phyloP scores from a whole-genome alignment of 2,329 filamentous ascomycete species.

The Phialophora tarda region DNA sequence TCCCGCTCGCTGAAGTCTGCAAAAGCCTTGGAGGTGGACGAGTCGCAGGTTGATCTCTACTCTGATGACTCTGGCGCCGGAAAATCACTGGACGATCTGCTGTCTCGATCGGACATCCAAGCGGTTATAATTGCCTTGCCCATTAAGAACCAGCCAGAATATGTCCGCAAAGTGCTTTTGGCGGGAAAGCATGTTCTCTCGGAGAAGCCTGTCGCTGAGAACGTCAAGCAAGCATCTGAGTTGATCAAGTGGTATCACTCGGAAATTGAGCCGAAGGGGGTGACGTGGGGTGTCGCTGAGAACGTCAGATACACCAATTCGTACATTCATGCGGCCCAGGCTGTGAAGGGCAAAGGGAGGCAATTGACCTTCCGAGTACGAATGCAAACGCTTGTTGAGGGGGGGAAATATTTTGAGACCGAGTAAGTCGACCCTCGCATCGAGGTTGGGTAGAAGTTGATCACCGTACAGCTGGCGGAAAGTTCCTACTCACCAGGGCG shows the following conservation, averaged over 20 bases:
- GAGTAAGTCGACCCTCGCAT: conserved; percentile 42
- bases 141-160: conserved; percentile 58
- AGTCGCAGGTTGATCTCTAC: conserved; percentile 57
- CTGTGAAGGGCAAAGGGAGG: conserved; percentile 55
- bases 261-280: conserved; percentile 48
- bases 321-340: conserved; percentile 53
- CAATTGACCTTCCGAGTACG: conserved; percentile 58
- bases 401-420: conserved; percentile 59
- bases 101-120: conserved; percentile 55
- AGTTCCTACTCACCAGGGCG: conserved; percentile 62
- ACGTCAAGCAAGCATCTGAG: conserved; percentile 57
- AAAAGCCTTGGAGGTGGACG: conserved; percentile 47
- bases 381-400: conserved; percentile 54
- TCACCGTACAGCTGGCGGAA: conserved; percentile 56
- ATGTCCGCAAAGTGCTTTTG: conserved; percentile 55
- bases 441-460: conserved; percentile 50
- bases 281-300: conserved; percentile 60
- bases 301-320: conserved; percentile 62
- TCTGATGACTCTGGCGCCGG: conserved; percentile 59
- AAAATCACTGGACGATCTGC: conserved; percentile 53
- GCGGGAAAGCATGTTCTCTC: conserved; percentile 63
- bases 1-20: conserved; percentile 63
- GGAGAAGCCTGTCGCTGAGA: conserved; percentile 64
- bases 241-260: conserved; percentile 59
- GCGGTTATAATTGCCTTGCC: conserved; percentile 62